Evolutionary conservation across 768 basidiomycete species (phyloP).

Genomic region (Infundibulicybe gibba): DNA sequence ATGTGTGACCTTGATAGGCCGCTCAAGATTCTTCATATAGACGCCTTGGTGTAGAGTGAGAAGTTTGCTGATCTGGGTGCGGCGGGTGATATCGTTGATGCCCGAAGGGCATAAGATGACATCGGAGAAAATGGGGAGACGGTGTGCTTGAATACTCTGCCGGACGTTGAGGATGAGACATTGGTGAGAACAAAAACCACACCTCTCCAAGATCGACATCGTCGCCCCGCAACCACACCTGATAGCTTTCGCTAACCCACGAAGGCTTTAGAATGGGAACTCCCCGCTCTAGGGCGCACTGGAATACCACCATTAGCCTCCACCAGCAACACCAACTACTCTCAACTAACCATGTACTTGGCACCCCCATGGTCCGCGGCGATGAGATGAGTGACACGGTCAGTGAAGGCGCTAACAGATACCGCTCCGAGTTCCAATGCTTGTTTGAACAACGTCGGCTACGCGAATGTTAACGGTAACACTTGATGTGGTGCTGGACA

Average conservation of each 20-base stretch:
- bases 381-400: slow-evolving; percentile 84
- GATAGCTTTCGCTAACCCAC: slow-evolving; percentile 74
- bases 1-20: slow-evolving; percentile 81
- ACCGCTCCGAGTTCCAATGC: slow-evolving; percentile 80
- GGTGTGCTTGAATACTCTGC: slow-evolving; percentile 57
- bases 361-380: slow-evolving; percentile 77
- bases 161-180: not conserved
- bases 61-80: slow-evolving; percentile 60
- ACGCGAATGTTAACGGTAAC: slow-evolving; percentile 1
- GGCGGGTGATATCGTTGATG: slow-evolving; percentile 55
- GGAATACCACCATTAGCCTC: not conserved
- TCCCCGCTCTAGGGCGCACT: slow-evolving; percentile 82
- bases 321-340: not conserved
- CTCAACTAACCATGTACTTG: slow-evolving; percentile 66
- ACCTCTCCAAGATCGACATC: slow-evolving; percentile 71
- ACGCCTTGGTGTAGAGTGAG: slow-evolving; percentile 59
- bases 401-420: slow-evolving; percentile 70
- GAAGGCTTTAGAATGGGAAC: slow-evolving; percentile 76
- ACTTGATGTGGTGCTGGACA: not conserved
- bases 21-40: slow-evolving; percentile 74
- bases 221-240: slow-evolving; percentile 75
- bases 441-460: slow-evolving; percentile 73
- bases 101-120: slow-evolving; percentile 76
- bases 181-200: not conserved
- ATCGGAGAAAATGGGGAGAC: slow-evolving; percentile 70